A percentile compares a stretch with the other conserved stretches of the same genome.
These are phyloP conservation scores for Gossypium bickii DNA, from an alignment of 345 rosid species.

Conservation along the genomic window DNA sequence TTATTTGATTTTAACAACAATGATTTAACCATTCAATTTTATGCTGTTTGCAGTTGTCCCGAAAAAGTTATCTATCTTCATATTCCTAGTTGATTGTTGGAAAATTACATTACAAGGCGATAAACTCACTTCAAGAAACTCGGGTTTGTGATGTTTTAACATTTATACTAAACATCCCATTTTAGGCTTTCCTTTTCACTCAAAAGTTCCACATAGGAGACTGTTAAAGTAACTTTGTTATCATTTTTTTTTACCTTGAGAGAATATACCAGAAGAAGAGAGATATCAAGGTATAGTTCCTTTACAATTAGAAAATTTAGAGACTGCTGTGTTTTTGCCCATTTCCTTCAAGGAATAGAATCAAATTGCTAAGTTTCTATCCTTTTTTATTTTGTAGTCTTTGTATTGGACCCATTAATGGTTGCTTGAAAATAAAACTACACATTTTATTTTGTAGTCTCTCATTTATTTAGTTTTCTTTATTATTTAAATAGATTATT, in stretches of 20 bases:
- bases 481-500: too few species aligned
- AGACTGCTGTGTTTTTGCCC: too few species aligned
- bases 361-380: too few species aligned
- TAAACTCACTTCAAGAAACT: slow-evolving; percentile 65
- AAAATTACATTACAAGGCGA: slow-evolving; percentile 73
- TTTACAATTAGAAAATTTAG: not conserved
- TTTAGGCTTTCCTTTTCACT: not conserved
- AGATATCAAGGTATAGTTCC: not conserved
- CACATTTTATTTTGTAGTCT: too few species aligned
- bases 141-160: slow-evolving; percentile 25
- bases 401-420: too few species aligned
- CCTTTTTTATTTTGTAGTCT: too few species aligned
- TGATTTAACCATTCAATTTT: not conserved
- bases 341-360: too few species aligned
- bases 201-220: not conserved
- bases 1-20: not conserved
- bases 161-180: not conserved
- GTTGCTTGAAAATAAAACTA: too few species aligned
- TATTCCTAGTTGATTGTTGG: slow-evolving; percentile 74
- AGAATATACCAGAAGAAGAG: not conserved
- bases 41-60: slow-evolving; percentile 60
- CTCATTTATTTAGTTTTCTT: too few species aligned
- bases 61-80: slow-evolving; percentile 62
- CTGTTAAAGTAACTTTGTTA: not conserved
- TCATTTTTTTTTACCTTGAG: not conserved